Base-by-base conservation (phyloP, 352 stramenopile genomes). In the Pythium sukuiense region DNA sequence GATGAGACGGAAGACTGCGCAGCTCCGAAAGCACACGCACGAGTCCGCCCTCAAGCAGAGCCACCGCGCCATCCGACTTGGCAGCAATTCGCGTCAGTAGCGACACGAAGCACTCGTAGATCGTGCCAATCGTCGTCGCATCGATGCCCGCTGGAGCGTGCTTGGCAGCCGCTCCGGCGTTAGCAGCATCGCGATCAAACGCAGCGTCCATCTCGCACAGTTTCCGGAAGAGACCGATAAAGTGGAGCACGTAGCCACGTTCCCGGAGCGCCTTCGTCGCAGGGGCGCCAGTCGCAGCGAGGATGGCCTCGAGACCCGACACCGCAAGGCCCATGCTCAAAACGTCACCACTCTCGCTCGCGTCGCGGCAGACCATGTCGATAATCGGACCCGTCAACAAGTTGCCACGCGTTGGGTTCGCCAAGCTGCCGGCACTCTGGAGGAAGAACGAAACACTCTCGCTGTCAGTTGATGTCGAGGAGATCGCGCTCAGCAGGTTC, bases 61-160 rank as follows among this genome's bases (percentile, higher is more conserved):
- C 81, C 29, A 90, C 59, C 0, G 87, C 85, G 41, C 87, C 87
- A 55, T 92, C 81, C 29, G 79, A 76, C 30, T 76, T 85, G 32
- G 77, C 71, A 20, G 82, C 82, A 14, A 93, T 70, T 11, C 83
- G 81, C 0, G 76, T 72, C 35, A 93, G 92, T 20, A 95, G 80
- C 55, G 87, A 95, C 50, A 95, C 68, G 27, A 93, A 90, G 49
- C 82, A 90, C 65, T 91, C 82, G 73, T 93, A 90, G 67, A 93
- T 89, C 0, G 85, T 88, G 43, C 83, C 83, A 63, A 93, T 85
- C 12, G 85, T 91, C 24, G 80, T 76, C 2, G 76, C 61, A 63
- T 91, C 85, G 53, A 93, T 76, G 26, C 77, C 81, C 67, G 63
- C 3, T 65, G 74, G 33, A 88, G 71, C 29, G 62, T 88, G 62